Conservation (phyloP, 192 early-diverging fungal genomes). For the Oehlia diaphana region DNA sequence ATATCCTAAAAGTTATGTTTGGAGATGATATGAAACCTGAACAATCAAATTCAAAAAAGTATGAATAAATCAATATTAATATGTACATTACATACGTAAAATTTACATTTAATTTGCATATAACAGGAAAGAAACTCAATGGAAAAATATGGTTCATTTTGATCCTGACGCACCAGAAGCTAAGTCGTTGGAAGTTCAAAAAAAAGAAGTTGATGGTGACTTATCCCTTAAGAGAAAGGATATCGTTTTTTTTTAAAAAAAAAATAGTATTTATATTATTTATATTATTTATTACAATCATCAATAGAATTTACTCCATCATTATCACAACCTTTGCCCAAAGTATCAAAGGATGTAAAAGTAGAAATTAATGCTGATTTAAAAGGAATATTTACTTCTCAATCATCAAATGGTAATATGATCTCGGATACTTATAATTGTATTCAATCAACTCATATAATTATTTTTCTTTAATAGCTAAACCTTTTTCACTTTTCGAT, state of each 20-base stretch:
- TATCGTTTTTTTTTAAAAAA: neutral
- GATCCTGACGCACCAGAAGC: constrained; percentile 45
- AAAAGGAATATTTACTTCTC: constrained; percentile 17
- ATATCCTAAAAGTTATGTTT: constrained; percentile 44
- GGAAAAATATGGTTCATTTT: constrained; percentile 35
- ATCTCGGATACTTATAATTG: no score
- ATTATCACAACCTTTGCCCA: neutral
- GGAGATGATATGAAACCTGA: constrained; percentile 22
- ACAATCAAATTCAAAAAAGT: neutral
- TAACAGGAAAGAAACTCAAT: neutral
- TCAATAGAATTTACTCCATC: neutral
- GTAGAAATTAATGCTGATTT: constrained; percentile 19
- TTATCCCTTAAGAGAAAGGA: neutral
- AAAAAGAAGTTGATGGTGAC: neutral
- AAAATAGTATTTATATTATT: neutral
- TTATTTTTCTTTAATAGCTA: neutral
- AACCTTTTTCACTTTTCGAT: neutral
- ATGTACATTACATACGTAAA: neutral
- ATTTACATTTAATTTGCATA: neutral
- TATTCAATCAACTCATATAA: neutral
- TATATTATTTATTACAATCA: neutral
- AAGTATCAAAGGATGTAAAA: constrained; percentile 16
- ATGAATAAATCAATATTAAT: neutral
- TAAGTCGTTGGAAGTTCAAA: neutral
- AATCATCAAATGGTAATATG: neutral